These are phyloP conservation scores for Coemansia sp. DNA, from an alignment of 192 early-diverging fungal genomes.

Conservation along the genomic window DNA sequence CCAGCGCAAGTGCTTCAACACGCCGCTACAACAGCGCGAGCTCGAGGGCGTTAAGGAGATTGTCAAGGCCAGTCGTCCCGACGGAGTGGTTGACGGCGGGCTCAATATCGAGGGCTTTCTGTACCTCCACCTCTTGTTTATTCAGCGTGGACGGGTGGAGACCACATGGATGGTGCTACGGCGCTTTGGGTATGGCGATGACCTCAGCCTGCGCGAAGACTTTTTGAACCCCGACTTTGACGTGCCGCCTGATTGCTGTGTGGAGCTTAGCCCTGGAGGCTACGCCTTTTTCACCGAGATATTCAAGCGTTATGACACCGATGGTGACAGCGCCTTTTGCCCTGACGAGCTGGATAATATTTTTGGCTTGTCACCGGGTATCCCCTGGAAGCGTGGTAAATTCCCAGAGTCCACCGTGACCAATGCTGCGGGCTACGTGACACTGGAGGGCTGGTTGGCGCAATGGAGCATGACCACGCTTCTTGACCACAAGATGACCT, in stretches of 20 bases:
- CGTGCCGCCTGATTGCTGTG: constrained; percentile 84
- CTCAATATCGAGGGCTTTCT: constrained; percentile 93
- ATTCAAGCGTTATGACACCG: constrained; percentile 92
- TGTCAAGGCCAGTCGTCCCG: constrained; percentile 81
- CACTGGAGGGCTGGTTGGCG: constrained; percentile 95
- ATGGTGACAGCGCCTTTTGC: constrained; percentile 95
- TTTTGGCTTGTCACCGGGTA: constrained; percentile 86
- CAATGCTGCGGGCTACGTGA: constrained; percentile 84
- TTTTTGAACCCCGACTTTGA: constrained; percentile 86
- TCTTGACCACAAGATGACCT: constrained; percentile 82
- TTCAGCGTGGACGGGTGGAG: constrained; percentile 94
- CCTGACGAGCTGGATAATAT: constrained; percentile 78
- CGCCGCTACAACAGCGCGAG: constrained; percentile 92
- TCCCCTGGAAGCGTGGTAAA: constrained; percentile 87
- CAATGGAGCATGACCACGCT: constrained; percentile 99
- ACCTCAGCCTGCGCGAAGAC: constrained; percentile 87
- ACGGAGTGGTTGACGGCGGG: constrained; percentile 81
- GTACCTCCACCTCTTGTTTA: constrained; percentile 93
- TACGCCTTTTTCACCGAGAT: constrained; percentile 95
- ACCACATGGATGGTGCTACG: constrained; percentile 98
- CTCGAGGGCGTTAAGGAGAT: constrained; percentile 96
- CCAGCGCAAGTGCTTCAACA: constrained; percentile 91
- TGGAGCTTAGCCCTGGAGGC: constrained; percentile 89
- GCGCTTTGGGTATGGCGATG: constrained; percentile 96
- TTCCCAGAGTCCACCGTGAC: constrained; percentile 91